Evolutionary conservation across 2,329 filamentous ascomycete genomes (phyloP).

Genomic region (Botrytis porri): DNA sequence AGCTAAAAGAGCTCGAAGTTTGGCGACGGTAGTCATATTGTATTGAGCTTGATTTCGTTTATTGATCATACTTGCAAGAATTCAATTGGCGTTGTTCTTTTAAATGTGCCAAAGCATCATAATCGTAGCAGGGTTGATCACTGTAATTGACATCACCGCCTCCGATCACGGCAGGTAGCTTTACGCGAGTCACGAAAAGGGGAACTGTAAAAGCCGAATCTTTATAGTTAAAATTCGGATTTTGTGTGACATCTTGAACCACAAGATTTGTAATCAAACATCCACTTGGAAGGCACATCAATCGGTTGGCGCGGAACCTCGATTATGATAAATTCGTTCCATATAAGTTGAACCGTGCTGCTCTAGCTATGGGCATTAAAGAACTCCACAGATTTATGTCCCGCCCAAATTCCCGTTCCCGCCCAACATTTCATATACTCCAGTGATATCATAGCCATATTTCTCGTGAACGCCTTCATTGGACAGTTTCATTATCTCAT

Average conservation of each 20-base stretch:
- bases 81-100: neutral
- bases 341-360: neutral
- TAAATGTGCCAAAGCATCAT: neutral
- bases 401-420: neutral
- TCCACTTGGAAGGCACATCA: neutral
- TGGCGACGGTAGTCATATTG: constrained; percentile 6
- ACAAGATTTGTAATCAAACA: constrained; percentile 2
- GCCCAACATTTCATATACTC: neutral
- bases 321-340: neutral
- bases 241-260: neutral
- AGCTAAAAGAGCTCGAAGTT: constrained; percentile 21
- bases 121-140: neutral
- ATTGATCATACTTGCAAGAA: neutral
- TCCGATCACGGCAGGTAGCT: neutral
- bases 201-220: constrained; percentile 2
- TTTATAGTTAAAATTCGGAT: neutral
- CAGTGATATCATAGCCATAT: neutral
- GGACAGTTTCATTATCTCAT: constrained; percentile 21
- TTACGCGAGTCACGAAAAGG: neutral
- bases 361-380: neutral
- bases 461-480: neutral
- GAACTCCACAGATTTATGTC: neutral
- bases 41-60: neutral
- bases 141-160: neutral
- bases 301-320: neutral